Conservation (phyloP, 805 yeast species). For the Lachancea dasiensis region DNA sequence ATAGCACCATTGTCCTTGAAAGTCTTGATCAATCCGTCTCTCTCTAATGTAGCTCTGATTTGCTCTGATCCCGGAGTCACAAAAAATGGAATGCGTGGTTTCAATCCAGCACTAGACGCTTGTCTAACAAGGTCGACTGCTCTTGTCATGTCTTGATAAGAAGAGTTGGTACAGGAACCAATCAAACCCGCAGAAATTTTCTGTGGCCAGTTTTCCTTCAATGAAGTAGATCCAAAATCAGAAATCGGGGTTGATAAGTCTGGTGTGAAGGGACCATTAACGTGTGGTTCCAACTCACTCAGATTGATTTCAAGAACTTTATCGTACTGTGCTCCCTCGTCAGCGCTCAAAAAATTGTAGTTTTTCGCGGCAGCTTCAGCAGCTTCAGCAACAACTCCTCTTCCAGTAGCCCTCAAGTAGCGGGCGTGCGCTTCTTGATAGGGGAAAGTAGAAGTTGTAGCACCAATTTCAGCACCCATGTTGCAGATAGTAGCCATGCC, state of each 20-base stretch:
- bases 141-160: conserved; percentile 97
- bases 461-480: conserved; percentile 99
- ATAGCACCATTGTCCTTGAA: conserved; percentile 85
- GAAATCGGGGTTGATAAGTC: conserved; percentile 93
- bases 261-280: conserved; percentile 98
- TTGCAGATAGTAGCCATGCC: conserved; percentile 99
- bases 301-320: conserved; percentile 86
- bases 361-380: conserved; percentile 57
- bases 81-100: conserved; percentile 85
- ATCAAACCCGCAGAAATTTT: conserved; percentile 87
- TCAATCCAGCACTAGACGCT: conserved; percentile 79
- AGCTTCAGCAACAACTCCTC: conserved; percentile 75
- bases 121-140: conserved; percentile 86
- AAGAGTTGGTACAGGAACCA: conserved; percentile 98
- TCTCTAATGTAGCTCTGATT: conserved; percentile 91
- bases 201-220: conserved; percentile 77
- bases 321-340: conserved; percentile 85
- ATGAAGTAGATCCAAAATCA: conserved; percentile 65
- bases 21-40: conserved; percentile 82
- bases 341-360: conserved; percentile 69
- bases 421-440: conserved; percentile 74
- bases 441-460: conserved; percentile 97
- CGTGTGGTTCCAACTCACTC: conserved; percentile 82
- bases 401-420: conserved; percentile 76
- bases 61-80: conserved; percentile 99